A percentile compares a stretch with the other conserved stretches of the same genome.
phyloP scores from a whole-genome alignment of 2,329 filamentous ascomycete genomes.

The Ceratocystis alfenasii region DNA sequence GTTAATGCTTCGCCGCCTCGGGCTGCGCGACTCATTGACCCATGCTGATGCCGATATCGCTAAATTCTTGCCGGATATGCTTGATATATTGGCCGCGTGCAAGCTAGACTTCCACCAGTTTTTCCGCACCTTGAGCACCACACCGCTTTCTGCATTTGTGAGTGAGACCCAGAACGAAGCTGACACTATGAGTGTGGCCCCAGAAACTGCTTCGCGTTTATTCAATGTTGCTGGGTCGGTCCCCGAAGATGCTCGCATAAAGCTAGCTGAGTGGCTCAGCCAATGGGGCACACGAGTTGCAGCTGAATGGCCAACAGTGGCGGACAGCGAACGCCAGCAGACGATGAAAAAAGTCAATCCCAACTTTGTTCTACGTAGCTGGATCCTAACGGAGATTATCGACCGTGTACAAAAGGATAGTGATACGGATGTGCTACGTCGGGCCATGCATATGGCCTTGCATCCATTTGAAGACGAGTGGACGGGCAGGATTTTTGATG shows the following conservation, averaged over 20 bases:
- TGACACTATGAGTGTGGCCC: constrained; percentile 40
- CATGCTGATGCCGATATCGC: constrained; percentile 63
- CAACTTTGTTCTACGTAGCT: constrained; percentile 80
- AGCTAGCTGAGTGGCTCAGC: constrained; percentile 69
- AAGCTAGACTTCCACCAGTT: constrained; percentile 92
- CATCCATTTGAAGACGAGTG: constrained; percentile 75
- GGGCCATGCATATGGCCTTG: constrained; percentile 70
- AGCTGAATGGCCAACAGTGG: constrained; percentile 57
- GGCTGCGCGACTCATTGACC: constrained; percentile 52
- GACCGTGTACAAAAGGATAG: constrained; percentile 72
- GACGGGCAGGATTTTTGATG: constrained; percentile 41
- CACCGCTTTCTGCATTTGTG: constrained; percentile 49
- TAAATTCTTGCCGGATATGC: constrained; percentile 60
- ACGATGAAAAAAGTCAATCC: constrained; percentile 84
- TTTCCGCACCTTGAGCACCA: constrained; percentile 63
- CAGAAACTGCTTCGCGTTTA: constrained; percentile 38
- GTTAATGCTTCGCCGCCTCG: constrained; percentile 69
- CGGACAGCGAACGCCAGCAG: constrained; percentile 50
- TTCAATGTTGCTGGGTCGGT: constrained; percentile 52
- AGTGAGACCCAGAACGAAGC: neutral
- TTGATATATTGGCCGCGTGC: constrained; percentile 69
- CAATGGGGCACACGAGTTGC: constrained; percentile 59
- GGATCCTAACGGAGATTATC: constrained; percentile 91
- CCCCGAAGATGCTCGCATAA: constrained; percentile 52
- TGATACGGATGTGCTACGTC: constrained; percentile 64